Evolutionary conservation across 2,329 filamentous ascomycete species (phyloP), one percentile per base, ranked within the genome.

Genomic region (Cladobotryum mycophilum): DNA sequence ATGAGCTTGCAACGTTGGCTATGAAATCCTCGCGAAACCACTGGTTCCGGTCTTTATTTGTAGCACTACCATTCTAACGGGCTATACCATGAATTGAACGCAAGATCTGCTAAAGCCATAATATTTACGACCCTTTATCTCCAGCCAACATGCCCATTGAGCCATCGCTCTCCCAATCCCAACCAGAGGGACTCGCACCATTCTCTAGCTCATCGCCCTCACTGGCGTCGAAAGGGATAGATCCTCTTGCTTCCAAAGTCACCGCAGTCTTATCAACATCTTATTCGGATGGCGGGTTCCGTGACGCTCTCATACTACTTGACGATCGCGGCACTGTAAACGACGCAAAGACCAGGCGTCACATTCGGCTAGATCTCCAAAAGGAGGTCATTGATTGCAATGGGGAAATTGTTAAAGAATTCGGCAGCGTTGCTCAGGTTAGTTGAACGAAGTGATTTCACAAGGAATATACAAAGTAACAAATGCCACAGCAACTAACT

Each of bases 311-410:
- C 30, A 75, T 80, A 47, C 81, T 93, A 1, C 73, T 97, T 17
- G 92, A 96, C 68, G 73, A 81, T 45, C 80, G 88, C 35, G 77
- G 78, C 1, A 67, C 90, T 13, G 73, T 78, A 49, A 96, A 95
- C 64, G 88, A 82, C 12, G 78, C 88, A 9, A 87, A 91, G 57
- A 86, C 84, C 3, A 80, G 93, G 47, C 82, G 92, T 5, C 85
- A 88, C 52, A 71, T 97, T 14, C 83, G 91, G 14, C 70, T 95
- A 1, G 84, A 95, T 64, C 77, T 95, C 1, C 90, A 97, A 65
- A 92, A 87, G 66, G 91, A 97, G 64, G 88, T 96, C 36, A 91
- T 97, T 51, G 82, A 92, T 57, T 90, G 87, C 69, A 96, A 97
- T 80, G 90, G 88, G 45, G 82, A 89, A 56, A 88, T 97, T 56